phyloP scores from a whole-genome alignment of 2,329 filamentous ascomycete genomes.

The Fusarium phyllophilum region DNA sequence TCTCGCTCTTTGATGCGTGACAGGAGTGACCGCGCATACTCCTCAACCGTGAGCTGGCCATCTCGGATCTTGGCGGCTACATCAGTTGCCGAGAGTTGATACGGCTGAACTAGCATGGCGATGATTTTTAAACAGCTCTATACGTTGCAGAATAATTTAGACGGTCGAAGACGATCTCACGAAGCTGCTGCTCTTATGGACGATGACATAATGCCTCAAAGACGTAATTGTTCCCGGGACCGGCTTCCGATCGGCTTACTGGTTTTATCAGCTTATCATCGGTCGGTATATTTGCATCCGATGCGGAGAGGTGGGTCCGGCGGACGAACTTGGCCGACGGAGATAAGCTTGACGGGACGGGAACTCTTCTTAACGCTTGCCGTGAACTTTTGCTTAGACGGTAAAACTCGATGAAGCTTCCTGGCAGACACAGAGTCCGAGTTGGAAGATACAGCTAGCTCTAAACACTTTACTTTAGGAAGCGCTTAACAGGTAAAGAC shows the following conservation, averaged over 20 bases:
- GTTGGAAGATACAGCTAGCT: neutral
- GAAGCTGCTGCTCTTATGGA: neutral
- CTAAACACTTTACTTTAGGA: too few relatives aligned
- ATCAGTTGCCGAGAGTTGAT: slow-evolving; percentile 1
- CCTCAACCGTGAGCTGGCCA: slow-evolving; percentile 33
- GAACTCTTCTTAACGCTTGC: neutral
- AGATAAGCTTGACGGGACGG: neutral
- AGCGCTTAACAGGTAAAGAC: neutral
- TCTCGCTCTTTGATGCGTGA: slow-evolving; percentile 17
- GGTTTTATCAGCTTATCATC: neutral
- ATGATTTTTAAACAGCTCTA: too few relatives aligned
- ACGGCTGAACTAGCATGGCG: neutral
- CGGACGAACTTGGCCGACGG: neutral
- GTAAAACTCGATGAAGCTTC: too few relatives aligned
- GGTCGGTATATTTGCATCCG: neutral
- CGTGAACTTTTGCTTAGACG: neutral
- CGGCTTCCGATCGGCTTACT: neutral
- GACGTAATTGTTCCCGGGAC: neutral
- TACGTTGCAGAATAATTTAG: rapidly evolving
- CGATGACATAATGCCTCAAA: slow-evolving; percentile 10
- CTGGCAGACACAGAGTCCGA: rapidly evolving
- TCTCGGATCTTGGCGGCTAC: neutral
- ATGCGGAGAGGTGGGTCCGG: neutral
- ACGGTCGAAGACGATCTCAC: neutral
- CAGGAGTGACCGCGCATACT: slow-evolving; percentile 5